A percentile compares a stretch with the other conserved stretches of the same genome.
Conservation (phyloP, 352 stramenopile genomes). For the Detonula confervacea region DNA sequence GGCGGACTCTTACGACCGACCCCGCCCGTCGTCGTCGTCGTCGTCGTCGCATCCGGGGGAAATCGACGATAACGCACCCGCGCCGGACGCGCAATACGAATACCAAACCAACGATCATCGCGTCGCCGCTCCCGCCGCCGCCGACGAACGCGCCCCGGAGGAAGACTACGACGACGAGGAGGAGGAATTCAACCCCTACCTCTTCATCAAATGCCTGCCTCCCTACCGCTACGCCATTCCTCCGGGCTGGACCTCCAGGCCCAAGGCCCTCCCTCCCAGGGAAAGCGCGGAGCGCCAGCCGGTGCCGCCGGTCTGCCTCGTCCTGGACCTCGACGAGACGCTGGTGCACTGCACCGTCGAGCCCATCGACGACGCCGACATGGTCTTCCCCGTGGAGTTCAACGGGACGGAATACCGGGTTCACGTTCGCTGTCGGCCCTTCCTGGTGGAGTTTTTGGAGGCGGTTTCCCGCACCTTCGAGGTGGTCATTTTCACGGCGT, state of each 20-base stretch:
- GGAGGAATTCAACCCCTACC: constrained; percentile 89
- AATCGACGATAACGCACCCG: too few relatives aligned
- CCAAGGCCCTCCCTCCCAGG: constrained; percentile 70
- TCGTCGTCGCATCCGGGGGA: too few relatives aligned
- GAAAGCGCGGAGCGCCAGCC: constrained; percentile 37
- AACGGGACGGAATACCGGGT: constrained; percentile 95
- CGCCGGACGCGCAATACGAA: too few relatives aligned
- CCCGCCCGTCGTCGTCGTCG: too few relatives aligned
- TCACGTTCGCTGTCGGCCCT: constrained; percentile 95
- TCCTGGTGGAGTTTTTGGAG: constrained; percentile 95
- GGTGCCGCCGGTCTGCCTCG: constrained; percentile 81
- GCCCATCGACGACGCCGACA: constrained; percentile 93
- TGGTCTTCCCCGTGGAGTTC: constrained; percentile 96
- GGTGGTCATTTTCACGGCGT: constrained; percentile 99
- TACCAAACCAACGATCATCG: too few relatives aligned
- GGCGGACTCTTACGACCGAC: too few relatives aligned
- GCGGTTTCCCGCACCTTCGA: constrained; percentile 93
- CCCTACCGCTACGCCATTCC: constrained; percentile 57
- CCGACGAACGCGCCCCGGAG: constrained; percentile 22
- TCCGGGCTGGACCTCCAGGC: constrained; percentile 31
- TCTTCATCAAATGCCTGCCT: constrained; percentile 86
- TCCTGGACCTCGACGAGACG: constrained; percentile 99
- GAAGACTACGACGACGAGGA: constrained; percentile 76
- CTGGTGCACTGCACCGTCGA: constrained; percentile 98
- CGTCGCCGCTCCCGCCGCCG: too few relatives aligned